A percentile compares a stretch with the other conserved stretches of the same genome.
Evolutionary conservation across 257 asterid species (phyloP).

Genomic region (Osmanthus fragrans): DNA sequence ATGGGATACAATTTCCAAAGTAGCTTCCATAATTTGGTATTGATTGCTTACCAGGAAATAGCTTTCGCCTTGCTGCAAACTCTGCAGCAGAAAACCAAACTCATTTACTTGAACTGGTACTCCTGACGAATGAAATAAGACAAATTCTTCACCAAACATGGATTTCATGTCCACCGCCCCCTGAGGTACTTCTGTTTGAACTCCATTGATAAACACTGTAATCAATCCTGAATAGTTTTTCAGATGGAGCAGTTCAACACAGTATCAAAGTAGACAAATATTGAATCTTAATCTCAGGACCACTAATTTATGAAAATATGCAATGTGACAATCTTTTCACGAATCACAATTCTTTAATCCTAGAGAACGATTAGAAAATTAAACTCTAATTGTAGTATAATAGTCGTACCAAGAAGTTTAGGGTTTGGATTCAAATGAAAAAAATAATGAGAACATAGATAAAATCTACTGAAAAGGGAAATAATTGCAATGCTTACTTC

Average conservation of each 20-base stretch:
- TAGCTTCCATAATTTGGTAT: neutral
- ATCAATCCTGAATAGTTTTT: conserved; percentile 35
- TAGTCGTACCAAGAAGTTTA: neutral
- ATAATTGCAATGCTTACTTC: too few species aligned
- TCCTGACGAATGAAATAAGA: conserved; percentile 61
- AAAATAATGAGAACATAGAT: neutral
- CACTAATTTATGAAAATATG: too few species aligned
- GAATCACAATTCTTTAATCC: too few species aligned
- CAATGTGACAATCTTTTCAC: too few species aligned
- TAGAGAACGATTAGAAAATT: too few species aligned
- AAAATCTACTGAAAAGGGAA: neutral
- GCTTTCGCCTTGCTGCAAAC: conserved; percentile 74
- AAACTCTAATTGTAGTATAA: too few species aligned
- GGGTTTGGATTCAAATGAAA: neutral
- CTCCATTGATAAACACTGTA: conserved; percentile 70
- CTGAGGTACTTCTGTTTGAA: conserved; percentile 57
- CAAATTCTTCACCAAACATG: conserved; percentile 50
- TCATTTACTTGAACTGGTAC: conserved; percentile 53
- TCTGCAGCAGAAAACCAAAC: conserved; percentile 51
- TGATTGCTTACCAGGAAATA: conserved; percentile 63
- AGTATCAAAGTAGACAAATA: neutral
- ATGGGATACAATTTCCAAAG: neutral
- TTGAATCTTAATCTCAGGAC: too few species aligned
- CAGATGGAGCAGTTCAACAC: neutral
- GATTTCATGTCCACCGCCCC: conserved; percentile 50